Conservation (phyloP, 306 rosid genomes). For the Calophaca sinica region DNA sequence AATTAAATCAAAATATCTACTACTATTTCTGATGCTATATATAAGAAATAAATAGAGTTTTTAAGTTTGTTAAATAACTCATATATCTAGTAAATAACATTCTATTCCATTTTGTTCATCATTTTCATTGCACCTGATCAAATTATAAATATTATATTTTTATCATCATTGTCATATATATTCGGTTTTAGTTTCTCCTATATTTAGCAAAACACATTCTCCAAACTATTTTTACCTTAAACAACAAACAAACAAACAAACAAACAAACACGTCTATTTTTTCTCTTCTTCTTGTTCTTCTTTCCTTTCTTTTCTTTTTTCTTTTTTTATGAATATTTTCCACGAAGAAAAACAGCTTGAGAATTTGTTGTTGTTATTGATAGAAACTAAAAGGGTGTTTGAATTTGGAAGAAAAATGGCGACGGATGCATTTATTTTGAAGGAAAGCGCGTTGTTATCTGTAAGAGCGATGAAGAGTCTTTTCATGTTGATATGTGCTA, state of each 20-base stretch:
- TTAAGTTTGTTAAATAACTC: too few relatives aligned
- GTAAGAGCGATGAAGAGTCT: slow-evolving; percentile 62
- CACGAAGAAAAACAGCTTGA: background rate
- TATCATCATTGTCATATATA: too few relatives aligned
- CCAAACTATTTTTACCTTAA: slow-evolving; percentile 31
- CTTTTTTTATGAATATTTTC: background rate
- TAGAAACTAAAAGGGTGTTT: slow-evolving; percentile 33
- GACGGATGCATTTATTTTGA: slow-evolving; percentile 47
- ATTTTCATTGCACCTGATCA: background rate
- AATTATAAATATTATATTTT: background rate
- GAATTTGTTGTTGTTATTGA: slow-evolving; percentile 6
- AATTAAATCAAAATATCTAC: background rate
- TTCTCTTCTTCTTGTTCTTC: background rate
- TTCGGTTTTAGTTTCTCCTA: slow-evolving; percentile 32
- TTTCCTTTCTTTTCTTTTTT: background rate
- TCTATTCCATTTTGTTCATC: background rate
- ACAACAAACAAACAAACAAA: slow-evolving; percentile 23
- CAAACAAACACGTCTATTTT: slow-evolving; percentile 16
- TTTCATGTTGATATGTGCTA: slow-evolving; percentile 59
- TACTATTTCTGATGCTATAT: too few relatives aligned
- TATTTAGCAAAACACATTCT: slow-evolving; percentile 6
- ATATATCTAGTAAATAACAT: too few relatives aligned
- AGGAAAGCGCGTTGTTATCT: slow-evolving; percentile 53
- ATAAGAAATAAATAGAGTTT: too few relatives aligned
- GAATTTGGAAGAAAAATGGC: slow-evolving; percentile 38